Evolutionary conservation across 257 asterid species (phyloP), one percentile per base, ranked within the genome.

Genomic region (Fraxinus excelsior): DNA sequence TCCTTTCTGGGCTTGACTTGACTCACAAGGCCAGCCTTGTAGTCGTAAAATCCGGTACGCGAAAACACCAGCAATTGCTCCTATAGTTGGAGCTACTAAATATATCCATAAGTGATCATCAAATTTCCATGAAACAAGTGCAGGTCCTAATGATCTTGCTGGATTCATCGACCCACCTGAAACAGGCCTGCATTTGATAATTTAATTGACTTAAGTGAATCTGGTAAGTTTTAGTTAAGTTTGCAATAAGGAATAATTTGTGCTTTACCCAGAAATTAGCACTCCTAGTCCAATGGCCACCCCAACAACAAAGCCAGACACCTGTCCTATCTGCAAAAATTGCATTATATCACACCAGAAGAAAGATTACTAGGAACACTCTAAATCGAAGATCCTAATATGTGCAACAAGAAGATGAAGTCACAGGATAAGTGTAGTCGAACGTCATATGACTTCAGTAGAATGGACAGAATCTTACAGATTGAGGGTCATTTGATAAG

Each of bases 141-240:
- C 99, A 18, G 99, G 99, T 64, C 99, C 99, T 40, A 92, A 28
- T 65, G 99, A 94, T 75, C 99, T 87, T 60, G 98, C 99, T 76
- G 99, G 99, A 78, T 95, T 95, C 96, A 95, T 85, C 29, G 99
- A 95, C 19, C 94, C 99, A 66, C 97, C 99, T 11, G 98, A 91
- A 51, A 92, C 81, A 0, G 98, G 97, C 84, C 98, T 94, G 82
- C n/a, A 0, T 19, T 72, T 73, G n/a, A 74, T 23, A 25, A 10
- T 51, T 28, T 23, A 8, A 60, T 21, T 23, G 34, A 66, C 51
- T 46, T 8, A 0, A 64, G 37, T 19, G 4, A 29, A 72, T 64
- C 31, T 25, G 40, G 23, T 56, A 23, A 0, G 42, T 34, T 21
- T 8, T 2, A 32, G 49, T 10, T 40, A 40, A 31, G 16, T 40